Conservation (phyloP, 2,329 filamentous ascomycete genomes). For the Coleophoma cylindrospora region DNA sequence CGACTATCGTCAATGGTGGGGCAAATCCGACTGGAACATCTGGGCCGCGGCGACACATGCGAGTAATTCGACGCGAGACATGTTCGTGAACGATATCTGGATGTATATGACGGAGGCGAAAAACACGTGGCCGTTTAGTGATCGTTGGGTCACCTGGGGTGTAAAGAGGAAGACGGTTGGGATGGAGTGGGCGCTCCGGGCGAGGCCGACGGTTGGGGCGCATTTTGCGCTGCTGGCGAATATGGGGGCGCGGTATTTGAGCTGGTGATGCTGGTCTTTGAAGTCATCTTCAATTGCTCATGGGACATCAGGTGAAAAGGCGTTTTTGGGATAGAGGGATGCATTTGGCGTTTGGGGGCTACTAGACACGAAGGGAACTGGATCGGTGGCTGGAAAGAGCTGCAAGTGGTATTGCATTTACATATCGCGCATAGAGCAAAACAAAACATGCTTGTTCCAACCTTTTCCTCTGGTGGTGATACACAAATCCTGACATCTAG, state of each 20-base stretch:
- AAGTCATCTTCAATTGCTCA: too few relatives aligned
- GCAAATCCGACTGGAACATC: conserved; percentile 39
- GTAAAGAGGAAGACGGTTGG: background rate
- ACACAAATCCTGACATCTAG: too few relatives aligned
- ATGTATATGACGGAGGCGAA: conserved; percentile 4
- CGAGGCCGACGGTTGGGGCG: conserved; percentile 3
- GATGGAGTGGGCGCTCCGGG: background rate
- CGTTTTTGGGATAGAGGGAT: too few relatives aligned
- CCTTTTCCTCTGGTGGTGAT: too few relatives aligned
- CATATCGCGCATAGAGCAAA: too few relatives aligned
- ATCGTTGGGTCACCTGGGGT: conserved; percentile 2
- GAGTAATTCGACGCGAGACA: background rate
- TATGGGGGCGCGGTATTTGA: background rate
- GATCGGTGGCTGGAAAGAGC: too few relatives aligned
- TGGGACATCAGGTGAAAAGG: too few relatives aligned
- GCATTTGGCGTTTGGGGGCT: too few relatives aligned
- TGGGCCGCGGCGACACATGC: conserved; percentile 18
- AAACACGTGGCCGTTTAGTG: conserved; percentile 7
- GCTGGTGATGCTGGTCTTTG: too few relatives aligned
- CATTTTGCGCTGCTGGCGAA: conserved; percentile 5
- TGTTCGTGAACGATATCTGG: conserved; percentile 9
- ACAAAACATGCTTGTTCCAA: too few relatives aligned
- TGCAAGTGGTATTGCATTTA: too few relatives aligned
- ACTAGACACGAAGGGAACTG: too few relatives aligned
- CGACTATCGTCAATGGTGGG: conserved; percentile 33